These are phyloP conservation scores for barley (Hordeum vulgare) DNA, from an alignment of 176 grass and related monocot genomes.

Conservation along the genomic window DNA sequence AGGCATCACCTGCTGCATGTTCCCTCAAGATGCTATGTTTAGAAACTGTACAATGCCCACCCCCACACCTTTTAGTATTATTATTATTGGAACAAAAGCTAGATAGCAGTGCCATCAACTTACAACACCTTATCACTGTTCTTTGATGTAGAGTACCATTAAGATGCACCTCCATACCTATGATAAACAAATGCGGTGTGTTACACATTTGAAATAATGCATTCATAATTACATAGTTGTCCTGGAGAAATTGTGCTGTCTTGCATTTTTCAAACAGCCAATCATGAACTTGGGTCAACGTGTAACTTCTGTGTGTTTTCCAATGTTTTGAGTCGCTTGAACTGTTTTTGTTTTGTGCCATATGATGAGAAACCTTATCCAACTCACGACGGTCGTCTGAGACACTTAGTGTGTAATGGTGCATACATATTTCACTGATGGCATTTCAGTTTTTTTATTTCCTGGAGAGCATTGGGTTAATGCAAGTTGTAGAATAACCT, in stretches of 20 bases:
- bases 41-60: no score
- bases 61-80: no score
- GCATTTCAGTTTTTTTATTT: not conserved
- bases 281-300: not conserved
- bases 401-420: slow-evolving; percentile 63
- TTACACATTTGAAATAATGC: not conserved
- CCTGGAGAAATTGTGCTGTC: not conserved
- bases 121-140: not conserved
- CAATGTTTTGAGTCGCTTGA: not conserved
- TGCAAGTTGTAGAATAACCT: not conserved
- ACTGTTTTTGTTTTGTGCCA: slow-evolving; percentile 22
- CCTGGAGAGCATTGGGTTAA: not conserved
- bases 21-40: no score
- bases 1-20: no score
- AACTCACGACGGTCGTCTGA: slow-evolving; percentile 66
- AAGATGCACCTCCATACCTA: not conserved
- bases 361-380: slow-evolving; percentile 54
- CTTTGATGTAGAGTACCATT: not conserved
- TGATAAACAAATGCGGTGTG: not conserved
- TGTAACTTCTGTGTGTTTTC: not conserved
- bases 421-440: slow-evolving; percentile 63
- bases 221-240: not conserved
- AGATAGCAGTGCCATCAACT: not conserved
- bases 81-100: no score
- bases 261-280: not conserved